Conservation (phyloP, 2,329 filamentous ascomycete species). For the Cordyceps cateniannulata region DNA sequence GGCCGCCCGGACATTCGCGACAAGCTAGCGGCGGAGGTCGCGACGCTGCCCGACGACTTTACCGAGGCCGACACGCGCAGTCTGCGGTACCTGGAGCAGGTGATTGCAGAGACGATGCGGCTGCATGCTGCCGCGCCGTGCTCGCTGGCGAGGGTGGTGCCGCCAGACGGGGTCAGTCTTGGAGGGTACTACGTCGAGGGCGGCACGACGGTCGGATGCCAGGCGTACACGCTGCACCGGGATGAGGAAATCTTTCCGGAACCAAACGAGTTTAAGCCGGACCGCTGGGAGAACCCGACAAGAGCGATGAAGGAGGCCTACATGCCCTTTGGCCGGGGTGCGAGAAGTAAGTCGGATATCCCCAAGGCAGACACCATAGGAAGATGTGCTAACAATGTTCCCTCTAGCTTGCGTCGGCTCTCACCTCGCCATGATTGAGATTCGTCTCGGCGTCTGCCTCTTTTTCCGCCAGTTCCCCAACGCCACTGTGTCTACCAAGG, state of each 20-base stretch:
- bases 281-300: conserved; percentile 31
- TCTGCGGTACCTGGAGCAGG: conserved; percentile 34
- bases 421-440: conserved; percentile 50
- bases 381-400: background rate
- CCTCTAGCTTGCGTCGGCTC: conserved; percentile 42
- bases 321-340: conserved; percentile 47
- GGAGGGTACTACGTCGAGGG: conserved; percentile 33
- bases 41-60: conserved; percentile 23
- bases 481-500: conserved; percentile 23
- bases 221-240: conserved; percentile 42
- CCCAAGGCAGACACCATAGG: too few species aligned
- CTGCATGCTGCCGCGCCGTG: conserved; percentile 35
- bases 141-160: conserved; percentile 33
- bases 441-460: conserved; percentile 42
- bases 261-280: conserved; percentile 28
- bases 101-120: conserved; percentile 40
- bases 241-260: conserved; percentile 33
- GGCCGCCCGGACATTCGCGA: conserved; percentile 23
- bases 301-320: conserved; percentile 40
- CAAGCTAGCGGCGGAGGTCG: conserved; percentile 29
- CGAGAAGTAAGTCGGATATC: conserved; percentile 35
- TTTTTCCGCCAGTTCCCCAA: conserved; percentile 44
- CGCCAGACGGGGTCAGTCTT: conserved; percentile 31
- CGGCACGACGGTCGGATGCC: conserved; percentile 33
- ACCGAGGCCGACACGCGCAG: conserved; percentile 17